Evolutionary conservation across 1,139 yeast genomes (phyloP).

Genomic region (Meyerozyma carpophila): DNA sequence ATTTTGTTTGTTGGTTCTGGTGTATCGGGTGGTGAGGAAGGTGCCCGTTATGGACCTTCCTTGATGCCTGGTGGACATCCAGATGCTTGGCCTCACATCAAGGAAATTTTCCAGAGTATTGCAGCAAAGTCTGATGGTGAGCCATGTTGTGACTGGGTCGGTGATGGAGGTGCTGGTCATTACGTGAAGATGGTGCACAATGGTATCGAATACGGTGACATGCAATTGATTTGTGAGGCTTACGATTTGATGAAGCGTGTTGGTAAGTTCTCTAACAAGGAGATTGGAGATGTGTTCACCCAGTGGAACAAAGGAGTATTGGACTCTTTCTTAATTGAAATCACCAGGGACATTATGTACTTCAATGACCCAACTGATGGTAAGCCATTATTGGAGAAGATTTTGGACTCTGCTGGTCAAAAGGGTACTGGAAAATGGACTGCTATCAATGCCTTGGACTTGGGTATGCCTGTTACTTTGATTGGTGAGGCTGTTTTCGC

Average conservation of each 20-base stretch:
- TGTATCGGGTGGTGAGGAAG: conserved; percentile 99
- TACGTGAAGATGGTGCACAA: conserved; percentile 99
- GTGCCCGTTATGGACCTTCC: conserved; percentile 99
- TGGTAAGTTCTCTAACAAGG: conserved; percentile 85
- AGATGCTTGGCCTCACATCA: conserved; percentile 98
- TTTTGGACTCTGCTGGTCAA: conserved; percentile 96
- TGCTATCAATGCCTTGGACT: conserved; percentile 94
- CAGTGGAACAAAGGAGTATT: conserved; percentile 97
- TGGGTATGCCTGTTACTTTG: conserved; percentile 97
- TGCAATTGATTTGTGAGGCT: conserved; percentile 98
- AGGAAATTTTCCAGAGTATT: conserved; percentile 92
- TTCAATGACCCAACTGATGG: conserved; percentile 84
- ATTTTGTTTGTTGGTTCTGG: conserved; percentile 96
- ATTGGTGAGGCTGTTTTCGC: conserved; percentile 99
- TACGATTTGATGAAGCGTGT: conserved; percentile 93
- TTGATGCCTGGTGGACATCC: conserved; percentile 99
- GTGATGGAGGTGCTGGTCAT: conserved; percentile 98
- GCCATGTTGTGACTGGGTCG: conserved; percentile 99
- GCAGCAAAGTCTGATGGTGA: conserved; percentile 97
- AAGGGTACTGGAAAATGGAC: conserved; percentile 99
- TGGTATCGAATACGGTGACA: conserved; percentile 99
- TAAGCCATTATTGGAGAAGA: conserved; percentile 91
- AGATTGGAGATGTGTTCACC: conserved; percentile 88
- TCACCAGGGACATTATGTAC: conserved; percentile 90
- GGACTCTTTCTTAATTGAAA: conserved; percentile 95